A percentile compares a stretch with the other conserved stretches of the same genome.
Conservation (phyloP, 768 basidiomycete genomes). For the Lactarius quietus region DNA sequence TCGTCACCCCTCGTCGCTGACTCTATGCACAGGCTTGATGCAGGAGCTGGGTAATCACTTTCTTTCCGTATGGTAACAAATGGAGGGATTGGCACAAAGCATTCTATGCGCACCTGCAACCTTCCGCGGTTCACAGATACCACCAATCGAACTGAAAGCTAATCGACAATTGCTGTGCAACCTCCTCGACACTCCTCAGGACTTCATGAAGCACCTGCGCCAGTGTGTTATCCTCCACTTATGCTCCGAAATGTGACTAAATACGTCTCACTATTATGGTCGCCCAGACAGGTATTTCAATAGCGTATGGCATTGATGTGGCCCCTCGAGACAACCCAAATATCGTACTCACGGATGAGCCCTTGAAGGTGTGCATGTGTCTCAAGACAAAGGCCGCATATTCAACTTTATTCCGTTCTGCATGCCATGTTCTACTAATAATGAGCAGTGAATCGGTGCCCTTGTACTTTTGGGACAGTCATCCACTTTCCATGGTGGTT, state of each 20-base stretch:
- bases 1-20: no score
- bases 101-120: constrained; percentile 42
- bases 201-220: constrained; percentile 29
- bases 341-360: constrained; percentile 42
- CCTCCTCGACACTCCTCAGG: no score
- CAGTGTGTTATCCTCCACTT: constrained; percentile 34
- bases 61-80: constrained; percentile 38
- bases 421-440: constrained; percentile 20
- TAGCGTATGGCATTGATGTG: constrained; percentile 46
- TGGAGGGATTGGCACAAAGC: constrained; percentile 42
- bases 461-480: constrained; percentile 16
- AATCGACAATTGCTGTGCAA: no score
- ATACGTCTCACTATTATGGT: constrained; percentile 20
- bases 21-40: constrained; percentile 37
- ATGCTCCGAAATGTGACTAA: background rate
- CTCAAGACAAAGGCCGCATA: constrained; percentile 40
- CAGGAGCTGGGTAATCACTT: constrained; percentile 37
- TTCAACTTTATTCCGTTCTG: constrained; percentile 40
- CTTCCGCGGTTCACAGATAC: constrained; percentile 33
- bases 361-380: constrained; percentile 33
- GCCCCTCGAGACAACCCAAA: constrained; percentile 41
- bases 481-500: no score
- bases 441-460: background rate
- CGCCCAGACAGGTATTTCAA: constrained; percentile 36
- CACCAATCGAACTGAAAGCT: constrained; percentile 33